These are phyloP conservation scores for Ceratobasidium sp. DNA, from an alignment of 1,284 basidiomycete genomes.

Conservation along the genomic window DNA sequence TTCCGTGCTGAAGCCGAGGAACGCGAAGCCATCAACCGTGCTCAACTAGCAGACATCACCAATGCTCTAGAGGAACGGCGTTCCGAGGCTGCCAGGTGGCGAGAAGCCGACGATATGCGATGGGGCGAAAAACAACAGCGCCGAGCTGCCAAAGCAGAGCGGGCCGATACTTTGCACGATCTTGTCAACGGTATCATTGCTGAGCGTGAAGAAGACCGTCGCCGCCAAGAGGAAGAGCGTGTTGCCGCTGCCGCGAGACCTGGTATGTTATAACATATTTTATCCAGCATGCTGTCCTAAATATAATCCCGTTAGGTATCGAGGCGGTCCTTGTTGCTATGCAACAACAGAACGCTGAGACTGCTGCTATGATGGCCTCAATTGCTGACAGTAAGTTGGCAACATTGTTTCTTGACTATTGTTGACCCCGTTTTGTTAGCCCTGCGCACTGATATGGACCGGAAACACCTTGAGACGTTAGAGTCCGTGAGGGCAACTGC, in stretches of 20 bases:
- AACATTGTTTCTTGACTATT: neutral
- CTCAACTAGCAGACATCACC: constrained; percentile 49
- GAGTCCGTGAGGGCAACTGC: constrained; percentile 50
- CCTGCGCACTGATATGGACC: constrained; percentile 48
- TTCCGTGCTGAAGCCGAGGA: constrained; percentile 42
- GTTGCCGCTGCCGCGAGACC: constrained; percentile 49
- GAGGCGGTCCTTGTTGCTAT: constrained; percentile 50
- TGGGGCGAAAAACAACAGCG: constrained; percentile 46
- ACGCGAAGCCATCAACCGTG: constrained; percentile 46
- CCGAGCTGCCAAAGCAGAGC: constrained; percentile 49
- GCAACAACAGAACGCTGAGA: constrained; percentile 50
- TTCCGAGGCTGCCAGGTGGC: constrained; percentile 48
- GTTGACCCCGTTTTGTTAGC: constrained; percentile 37
- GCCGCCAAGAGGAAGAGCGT: constrained; percentile 49
- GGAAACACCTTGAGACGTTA: constrained; percentile 48
- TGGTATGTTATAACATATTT: constrained; percentile 41
- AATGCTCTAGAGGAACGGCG: constrained; percentile 49
- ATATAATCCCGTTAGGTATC: constrained; percentile 44
- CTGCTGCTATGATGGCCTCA: constrained; percentile 46
- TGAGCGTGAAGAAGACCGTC: constrained; percentile 50
- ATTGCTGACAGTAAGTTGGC: constrained; percentile 49
- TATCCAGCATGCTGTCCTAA: constrained; percentile 1
- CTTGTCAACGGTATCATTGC: constrained; percentile 49
- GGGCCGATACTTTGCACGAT: constrained; percentile 48
- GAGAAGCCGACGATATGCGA: constrained; percentile 50